phyloP scores from a whole-genome alignment of 2,329 filamentous ascomycete species.

The Anisogramma anomala region DNA sequence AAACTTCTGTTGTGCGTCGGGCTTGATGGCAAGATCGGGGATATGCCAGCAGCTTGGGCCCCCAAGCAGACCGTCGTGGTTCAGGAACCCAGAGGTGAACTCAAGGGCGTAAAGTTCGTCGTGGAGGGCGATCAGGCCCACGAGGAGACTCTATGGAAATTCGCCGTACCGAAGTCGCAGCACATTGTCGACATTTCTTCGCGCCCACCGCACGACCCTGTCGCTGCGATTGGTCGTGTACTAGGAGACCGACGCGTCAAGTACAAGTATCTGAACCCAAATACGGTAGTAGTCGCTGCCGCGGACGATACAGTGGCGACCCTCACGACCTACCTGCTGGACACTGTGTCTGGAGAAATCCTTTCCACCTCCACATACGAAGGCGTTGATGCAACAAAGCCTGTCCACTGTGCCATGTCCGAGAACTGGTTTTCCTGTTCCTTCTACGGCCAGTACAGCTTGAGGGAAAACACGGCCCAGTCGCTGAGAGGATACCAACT shows the following conservation, averaged over 20 bases:
- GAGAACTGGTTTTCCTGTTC: conserved; percentile 96
- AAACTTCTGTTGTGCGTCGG: conserved; percentile 44
- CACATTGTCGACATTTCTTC: conserved; percentile 57
- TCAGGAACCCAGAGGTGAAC: conserved; percentile 33
- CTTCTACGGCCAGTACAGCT: conserved; percentile 52
- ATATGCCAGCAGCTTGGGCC: conserved; percentile 33
- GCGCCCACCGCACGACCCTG: conserved; percentile 65
- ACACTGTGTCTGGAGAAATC: conserved; percentile 74
- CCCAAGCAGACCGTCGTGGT: conserved; percentile 45
- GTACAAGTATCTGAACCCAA: conserved; percentile 94
- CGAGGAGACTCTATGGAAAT: conserved; percentile 56
- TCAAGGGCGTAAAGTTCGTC: conserved; percentile 46
- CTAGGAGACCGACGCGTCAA: conserved; percentile 84
- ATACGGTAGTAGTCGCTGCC: conserved; percentile 65
- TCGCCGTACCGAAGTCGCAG: conserved; percentile 54
- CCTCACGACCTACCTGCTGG: conserved; percentile 67
- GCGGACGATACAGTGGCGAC: conserved; percentile 45
- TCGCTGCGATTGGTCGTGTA: conserved; percentile 90
- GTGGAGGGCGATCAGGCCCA: conserved; percentile 29
- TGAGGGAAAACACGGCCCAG: conserved; percentile 41
- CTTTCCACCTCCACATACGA: conserved; percentile 59
- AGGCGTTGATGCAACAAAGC: conserved; percentile 61
- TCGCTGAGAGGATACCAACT: conserved; percentile 74
- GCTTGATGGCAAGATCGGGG: conserved; percentile 34
- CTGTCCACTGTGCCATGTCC: conserved; percentile 65